Percentiles rank a stretch among this genome's conserved stretches.
Conservation (phyloP, 1,284 basidiomycete genomes). For the Vanrija pseudolonga region DNA sequence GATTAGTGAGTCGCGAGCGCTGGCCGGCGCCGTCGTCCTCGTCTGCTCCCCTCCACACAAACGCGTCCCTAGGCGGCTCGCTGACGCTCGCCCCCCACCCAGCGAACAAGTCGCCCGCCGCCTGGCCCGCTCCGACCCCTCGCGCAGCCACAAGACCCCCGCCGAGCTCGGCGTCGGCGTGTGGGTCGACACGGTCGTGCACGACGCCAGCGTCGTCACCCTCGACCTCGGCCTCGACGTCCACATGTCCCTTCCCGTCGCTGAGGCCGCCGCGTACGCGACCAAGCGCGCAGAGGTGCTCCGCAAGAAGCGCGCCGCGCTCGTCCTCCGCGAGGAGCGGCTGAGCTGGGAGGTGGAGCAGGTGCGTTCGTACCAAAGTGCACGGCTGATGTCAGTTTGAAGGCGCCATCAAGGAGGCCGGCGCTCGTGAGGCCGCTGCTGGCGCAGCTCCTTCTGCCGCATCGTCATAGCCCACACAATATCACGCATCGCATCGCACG, state of each 20-base stretch:
- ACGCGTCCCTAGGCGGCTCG: no score
- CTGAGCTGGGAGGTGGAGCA: conserved; percentile 37
- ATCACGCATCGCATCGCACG: no score
- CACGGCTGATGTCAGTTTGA: neutral
- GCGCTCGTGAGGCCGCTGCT: no score
- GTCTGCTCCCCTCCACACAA: no score
- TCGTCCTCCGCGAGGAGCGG: conserved; percentile 22
- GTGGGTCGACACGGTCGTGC: conserved; percentile 31
- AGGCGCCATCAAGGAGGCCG: conserved; percentile 6
- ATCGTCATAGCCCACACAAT: no score
- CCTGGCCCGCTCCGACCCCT: conserved; percentile 10
- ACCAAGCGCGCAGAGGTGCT: conserved; percentile 23
- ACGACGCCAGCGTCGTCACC: conserved; percentile 20
- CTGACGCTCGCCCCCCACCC: neutral
- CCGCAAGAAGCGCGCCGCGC: conserved; percentile 16
- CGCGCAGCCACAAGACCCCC: conserved; percentile 10
- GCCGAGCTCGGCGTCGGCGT: conserved; percentile 34
- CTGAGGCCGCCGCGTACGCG: conserved; percentile 21
- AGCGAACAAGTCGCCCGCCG: conserved; percentile 20
- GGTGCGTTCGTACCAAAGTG: conserved; percentile 12
- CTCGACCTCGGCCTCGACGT: conserved; percentile 37
- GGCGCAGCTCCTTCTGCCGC: no score
- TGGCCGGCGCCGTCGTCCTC: neutral
- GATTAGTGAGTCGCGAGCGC: conserved; percentile 24
- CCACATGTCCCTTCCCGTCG: conserved; percentile 25